These are phyloP conservation scores for Cryptococcus deneoformans DNA, from an alignment of 1,284 basidiomycete genomes.

Conservation along the genomic window DNA sequence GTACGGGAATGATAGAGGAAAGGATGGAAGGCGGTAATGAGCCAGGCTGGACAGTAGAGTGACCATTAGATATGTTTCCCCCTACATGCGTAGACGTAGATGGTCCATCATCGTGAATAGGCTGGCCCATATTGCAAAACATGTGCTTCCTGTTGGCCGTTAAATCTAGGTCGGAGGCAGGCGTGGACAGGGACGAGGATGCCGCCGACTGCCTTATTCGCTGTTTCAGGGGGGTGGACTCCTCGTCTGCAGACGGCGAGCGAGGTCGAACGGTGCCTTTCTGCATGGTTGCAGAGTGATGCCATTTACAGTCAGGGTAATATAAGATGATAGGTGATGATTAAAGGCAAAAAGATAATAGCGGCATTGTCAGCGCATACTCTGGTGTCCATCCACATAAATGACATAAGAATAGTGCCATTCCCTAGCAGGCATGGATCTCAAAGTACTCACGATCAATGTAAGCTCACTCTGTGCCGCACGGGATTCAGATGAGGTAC, in stretches of 20 bases:
- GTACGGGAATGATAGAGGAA: constrained; percentile 9
- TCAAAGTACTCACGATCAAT: constrained; percentile 4
- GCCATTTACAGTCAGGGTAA: too few species aligned
- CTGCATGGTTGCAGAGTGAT: constrained; percentile 6
- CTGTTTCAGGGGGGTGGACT: constrained; percentile 9
- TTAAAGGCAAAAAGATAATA: too few species aligned
- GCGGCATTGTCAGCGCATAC: too few species aligned
- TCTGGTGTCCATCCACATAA: too few species aligned
- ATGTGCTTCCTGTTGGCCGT: not conserved
- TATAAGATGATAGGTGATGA: too few species aligned
- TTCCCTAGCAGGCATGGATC: too few species aligned
- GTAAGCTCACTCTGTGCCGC: not conserved
- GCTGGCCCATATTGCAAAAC: constrained; percentile 15
- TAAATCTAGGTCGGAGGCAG: too few species aligned
- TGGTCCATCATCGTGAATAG: constrained; percentile 4
- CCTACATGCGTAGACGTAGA: constrained; percentile 7
- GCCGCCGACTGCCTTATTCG: constrained; percentile 9
- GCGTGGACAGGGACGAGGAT: not conserved
- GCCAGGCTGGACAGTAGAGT: not conserved
- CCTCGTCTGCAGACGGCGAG: constrained; percentile 13
- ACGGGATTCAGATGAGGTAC: too few species aligned
- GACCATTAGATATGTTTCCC: constrained; percentile 1
- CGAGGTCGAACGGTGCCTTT: constrained; percentile 17
- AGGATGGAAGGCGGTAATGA: constrained; percentile 12
- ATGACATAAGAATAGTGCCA: too few species aligned